These are phyloP conservation scores for Persicaria tinctoria DNA, from an alignment of 148 eudicot species.

Conservation along the genomic window DNA sequence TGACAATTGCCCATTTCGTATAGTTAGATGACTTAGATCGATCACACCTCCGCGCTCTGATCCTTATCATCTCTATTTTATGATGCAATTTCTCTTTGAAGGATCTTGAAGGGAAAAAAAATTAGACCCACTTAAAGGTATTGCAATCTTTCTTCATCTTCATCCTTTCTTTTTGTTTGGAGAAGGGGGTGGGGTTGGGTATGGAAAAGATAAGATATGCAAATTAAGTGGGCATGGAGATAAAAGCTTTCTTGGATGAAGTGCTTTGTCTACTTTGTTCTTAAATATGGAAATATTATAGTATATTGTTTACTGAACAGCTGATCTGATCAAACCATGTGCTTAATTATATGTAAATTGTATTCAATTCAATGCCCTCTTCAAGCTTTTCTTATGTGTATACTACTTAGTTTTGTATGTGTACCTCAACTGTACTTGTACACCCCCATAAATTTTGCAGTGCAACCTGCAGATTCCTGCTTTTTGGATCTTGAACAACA, in stretches of 20 bases:
- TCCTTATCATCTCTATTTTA: not conserved
- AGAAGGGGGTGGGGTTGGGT: too few species aligned
- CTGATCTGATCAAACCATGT: not conserved
- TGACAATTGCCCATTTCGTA: too few species aligned
- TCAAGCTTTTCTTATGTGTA: too few species aligned
- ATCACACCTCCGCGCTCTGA: not conserved
- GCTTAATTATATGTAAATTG: too few species aligned
- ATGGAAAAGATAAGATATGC: conserved; percentile 13
- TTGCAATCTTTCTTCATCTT: too few species aligned
- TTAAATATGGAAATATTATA: not conserved
- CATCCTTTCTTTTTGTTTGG: not conserved
- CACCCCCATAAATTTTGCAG: too few species aligned
- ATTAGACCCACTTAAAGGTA: not conserved
- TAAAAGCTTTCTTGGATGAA: conserved; percentile 16
- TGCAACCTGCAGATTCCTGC: too few species aligned
- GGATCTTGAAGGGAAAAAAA: not conserved
- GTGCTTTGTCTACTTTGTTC: conserved; percentile 15
- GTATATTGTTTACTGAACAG: not conserved
- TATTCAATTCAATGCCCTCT: too few species aligned
- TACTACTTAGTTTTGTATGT: too few species aligned
- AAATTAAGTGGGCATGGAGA: conserved; percentile 13
- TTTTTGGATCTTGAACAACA: too few species aligned
- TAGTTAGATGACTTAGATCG: conserved; percentile 1
- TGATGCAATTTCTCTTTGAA: not conserved
- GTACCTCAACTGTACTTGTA: too few species aligned